Percentiles rank a stretch among this genome's conserved stretches.
These are phyloP conservation scores for Dendrobium huoshanense DNA, from an alignment of 106 monocot species.

Conservation along the genomic window DNA sequence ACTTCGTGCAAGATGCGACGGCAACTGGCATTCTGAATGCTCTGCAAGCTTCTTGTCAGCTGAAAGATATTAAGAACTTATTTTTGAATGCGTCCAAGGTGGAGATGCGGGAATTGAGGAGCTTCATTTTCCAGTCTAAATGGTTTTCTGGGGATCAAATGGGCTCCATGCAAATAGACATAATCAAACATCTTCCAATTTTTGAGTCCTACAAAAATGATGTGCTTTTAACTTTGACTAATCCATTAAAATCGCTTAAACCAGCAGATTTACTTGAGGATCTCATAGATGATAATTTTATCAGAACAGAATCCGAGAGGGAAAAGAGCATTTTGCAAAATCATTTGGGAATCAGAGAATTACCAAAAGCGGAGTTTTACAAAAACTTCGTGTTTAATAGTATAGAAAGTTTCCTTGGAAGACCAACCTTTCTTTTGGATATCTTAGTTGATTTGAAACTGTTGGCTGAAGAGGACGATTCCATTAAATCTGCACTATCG, in stretches of 20 bases:
- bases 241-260: slow-evolving; percentile 82
- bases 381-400: slow-evolving; percentile 52
- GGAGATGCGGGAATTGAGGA: slow-evolving; percentile 77
- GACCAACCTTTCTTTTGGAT: slow-evolving; percentile 44
- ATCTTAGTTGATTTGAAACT: slow-evolving; percentile 66
- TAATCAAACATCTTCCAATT: slow-evolving; percentile 79
- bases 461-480: slow-evolving; percentile 54
- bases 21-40: slow-evolving; percentile 81
- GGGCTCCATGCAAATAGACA: slow-evolving; percentile 37
- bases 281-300: slow-evolving; percentile 78
- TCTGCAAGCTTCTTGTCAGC: slow-evolving; percentile 36
- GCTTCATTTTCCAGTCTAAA: slow-evolving; percentile 89
- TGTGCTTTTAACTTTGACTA: slow-evolving; percentile 41
- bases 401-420: slow-evolving; percentile 55
- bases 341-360: slow-evolving; percentile 57
- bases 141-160: slow-evolving; percentile 79
- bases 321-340: slow-evolving; percentile 63
- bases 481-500: slow-evolving; percentile 39
- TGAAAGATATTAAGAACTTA: slow-evolving; percentile 30
- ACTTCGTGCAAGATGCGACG: slow-evolving; percentile 79
- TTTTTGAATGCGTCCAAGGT: slow-evolving; percentile 65
- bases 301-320: slow-evolving; percentile 67
- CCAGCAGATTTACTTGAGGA: slow-evolving; percentile 67
- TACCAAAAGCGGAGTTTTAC: slow-evolving; percentile 78
- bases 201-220: slow-evolving; percentile 78